A percentile compares a stretch with the other conserved stretches of the same genome.
Evolutionary conservation across 768 basidiomycete species (phyloP).

Genomic region (Leucocoprinus sp.): DNA sequence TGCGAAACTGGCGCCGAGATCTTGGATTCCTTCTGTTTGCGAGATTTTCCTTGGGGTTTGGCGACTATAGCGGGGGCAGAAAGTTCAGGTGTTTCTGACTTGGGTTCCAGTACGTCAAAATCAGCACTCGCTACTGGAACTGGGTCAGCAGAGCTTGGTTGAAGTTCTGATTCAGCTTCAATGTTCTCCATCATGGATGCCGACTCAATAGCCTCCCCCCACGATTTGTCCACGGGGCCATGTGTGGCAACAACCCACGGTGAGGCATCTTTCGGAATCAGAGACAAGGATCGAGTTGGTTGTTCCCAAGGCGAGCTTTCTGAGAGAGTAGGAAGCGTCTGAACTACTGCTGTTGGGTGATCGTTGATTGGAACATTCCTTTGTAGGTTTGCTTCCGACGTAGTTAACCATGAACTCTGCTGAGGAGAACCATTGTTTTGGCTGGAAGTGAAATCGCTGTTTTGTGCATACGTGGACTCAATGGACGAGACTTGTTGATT

Average conservation of each 20-base stretch:
- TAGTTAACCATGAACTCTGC: slow-evolving; percentile 29
- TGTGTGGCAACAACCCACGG: slow-evolving; percentile 50
- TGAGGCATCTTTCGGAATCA: slow-evolving; percentile 35
- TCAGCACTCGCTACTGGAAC: slow-evolving; percentile 14
- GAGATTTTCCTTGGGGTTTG: slow-evolving; percentile 7
- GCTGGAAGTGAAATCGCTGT: background rate
- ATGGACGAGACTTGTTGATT: slow-evolving; percentile 4
- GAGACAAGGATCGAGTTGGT: slow-evolving; percentile 17
- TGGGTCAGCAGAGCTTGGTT: slow-evolving; percentile 13
- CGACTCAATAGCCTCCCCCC: slow-evolving; percentile 25
- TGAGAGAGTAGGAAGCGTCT: slow-evolving; percentile 16
- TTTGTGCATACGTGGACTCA: background rate
- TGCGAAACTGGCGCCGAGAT: slow-evolving; percentile 2
- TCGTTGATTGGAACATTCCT: slow-evolving; percentile 36
- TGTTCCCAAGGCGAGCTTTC: slow-evolving; percentile 32
- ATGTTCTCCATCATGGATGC: background rate
- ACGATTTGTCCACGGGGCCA: slow-evolving; percentile 35
- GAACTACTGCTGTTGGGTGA: slow-evolving; percentile 29
- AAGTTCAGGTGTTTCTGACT: slow-evolving; percentile 5
- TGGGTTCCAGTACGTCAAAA: slow-evolving; percentile 8
- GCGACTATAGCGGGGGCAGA: background rate
- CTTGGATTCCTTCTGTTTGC: slow-evolving; percentile 8
- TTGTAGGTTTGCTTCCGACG: slow-evolving; percentile 19
- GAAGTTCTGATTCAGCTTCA: background rate
- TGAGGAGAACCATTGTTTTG: slow-evolving; percentile 10